Evolutionary conservation across 805 yeast species (phyloP), one percentile per base, ranked within the genome.

Genomic region (Candida krabiensis): DNA sequence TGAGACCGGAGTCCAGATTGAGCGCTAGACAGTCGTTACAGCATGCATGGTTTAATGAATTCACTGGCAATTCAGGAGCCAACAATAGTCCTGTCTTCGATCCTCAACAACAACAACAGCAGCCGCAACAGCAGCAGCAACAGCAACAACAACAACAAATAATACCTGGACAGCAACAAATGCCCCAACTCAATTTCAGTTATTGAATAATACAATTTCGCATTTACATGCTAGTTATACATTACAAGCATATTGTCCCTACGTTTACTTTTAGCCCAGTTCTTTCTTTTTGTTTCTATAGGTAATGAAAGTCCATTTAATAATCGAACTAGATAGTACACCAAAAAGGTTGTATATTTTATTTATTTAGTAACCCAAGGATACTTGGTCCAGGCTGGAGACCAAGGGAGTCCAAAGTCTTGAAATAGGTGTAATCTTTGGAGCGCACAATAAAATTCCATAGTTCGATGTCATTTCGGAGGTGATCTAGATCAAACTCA

Each of bases 41-140:
- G 44, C 83, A 83, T 56, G 85, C 87, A 9, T 80, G 95, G 95
- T 86, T 87, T 58, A 82, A 80, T 39, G 95, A 87, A 52, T 81
- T 76, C 42, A 70, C 79, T 17, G 55, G 53, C 2, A 49, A 39
- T 25, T 38, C 43, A n/a, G 42, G 33, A 14, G 31, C 42, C 5
- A 37, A 33, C 15, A 37, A 24, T 22, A 38, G 43, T 26, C 54
- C 50, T 23, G 37, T 26, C 23, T 35, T 28, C 23, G 49, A 37
- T 24, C 37, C 25, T 16, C 35, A 37, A 19, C 41, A 40, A 19
- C 42, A 30, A 26, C 40, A 28, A 19, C 34, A 22, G 11, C 37
- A 35, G 19, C 38, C 42, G 13, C 46, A 45, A 28, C 33, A 33
- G 19, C 37, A 33, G 23, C 44, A 31, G 28, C 43, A 38, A n/a